Evolutionary conservation across 2,329 filamentous ascomycete genomes (phyloP).

Genomic region (Fusarium illudens): DNA sequence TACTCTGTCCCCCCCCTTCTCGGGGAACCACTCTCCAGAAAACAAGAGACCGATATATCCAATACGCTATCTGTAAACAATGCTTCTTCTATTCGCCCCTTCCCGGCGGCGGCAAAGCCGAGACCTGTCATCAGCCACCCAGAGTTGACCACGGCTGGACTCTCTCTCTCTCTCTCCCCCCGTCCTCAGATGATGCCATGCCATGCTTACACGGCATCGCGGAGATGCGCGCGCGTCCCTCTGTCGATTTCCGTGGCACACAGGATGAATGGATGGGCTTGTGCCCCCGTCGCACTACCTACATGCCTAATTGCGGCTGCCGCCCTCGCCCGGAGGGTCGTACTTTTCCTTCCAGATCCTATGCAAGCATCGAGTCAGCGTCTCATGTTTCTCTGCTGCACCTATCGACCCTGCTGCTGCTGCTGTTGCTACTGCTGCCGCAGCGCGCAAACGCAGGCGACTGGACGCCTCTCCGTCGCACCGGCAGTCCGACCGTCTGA

Average conservation of each 20-base stretch:
- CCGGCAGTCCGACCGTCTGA: neutral
- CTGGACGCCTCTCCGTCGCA: conserved; percentile 14
- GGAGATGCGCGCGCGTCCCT: neutral
- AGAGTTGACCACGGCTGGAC: neutral
- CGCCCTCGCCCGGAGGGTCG: conserved; percentile 56
- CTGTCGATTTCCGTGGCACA: conserved; percentile 20
- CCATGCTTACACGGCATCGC: conserved; percentile 14
- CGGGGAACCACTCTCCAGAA: neutral
- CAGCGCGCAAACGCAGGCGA: conserved; percentile 3
- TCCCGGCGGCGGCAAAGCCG: neutral
- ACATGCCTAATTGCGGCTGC: conserved; percentile 55
- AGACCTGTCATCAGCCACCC: conserved; percentile 7
- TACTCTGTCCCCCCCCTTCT: neutral
- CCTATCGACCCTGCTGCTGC: neutral
- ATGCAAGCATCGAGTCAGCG: conserved; percentile 32
- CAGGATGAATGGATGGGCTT: neutral
- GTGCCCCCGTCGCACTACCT: conserved; percentile 18
- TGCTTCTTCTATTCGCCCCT: neutral
- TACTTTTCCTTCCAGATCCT: conserved; percentile 99
- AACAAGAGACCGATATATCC: conserved; percentile 9
- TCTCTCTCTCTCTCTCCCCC: too few species aligned
- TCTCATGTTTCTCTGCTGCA: neutral
- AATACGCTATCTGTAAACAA: conserved; percentile 22
- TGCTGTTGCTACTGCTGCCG: neutral
- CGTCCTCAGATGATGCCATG: neutral